Base-by-base conservation (phyloP, 2,329 filamentous ascomycete species). In the Elsinoe fawcettii region DNA sequence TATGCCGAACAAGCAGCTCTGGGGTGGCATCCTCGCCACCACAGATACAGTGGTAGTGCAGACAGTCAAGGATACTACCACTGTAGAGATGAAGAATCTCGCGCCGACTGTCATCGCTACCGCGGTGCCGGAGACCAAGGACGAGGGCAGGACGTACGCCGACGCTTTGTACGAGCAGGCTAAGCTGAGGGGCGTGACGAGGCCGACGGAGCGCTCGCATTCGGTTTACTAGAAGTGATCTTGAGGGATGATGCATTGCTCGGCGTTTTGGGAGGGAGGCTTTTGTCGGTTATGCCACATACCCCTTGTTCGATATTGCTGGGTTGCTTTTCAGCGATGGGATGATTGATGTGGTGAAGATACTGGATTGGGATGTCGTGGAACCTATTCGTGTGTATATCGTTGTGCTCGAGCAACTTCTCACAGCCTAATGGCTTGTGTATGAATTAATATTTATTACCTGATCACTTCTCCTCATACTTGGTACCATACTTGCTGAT, bases 61-160 rank as follows among this genome's bases (percentile, higher is more conserved):
- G 34, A 51, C 39, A 1, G 34, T 43, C 32, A 66, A 67, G 58
- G 64, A 64, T 20, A 63, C 66, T 44, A 64, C 60, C 49, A 64
- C 61, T 34, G 63, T 62, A 51, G 67, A 66, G 12, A 61, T 65
- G 39, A 63, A 62, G 25, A 65, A 57, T n/a, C 27, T 57, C 32
- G 57, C 46, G n/a, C 60, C 60, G 16, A 46, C 51, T n/a, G 58
- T 61, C 9, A 59, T 56, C 14, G 56, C 60, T 12, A 57, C 36
- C 20, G 60, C 55, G 2, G 56, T 66, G 2, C 65, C 63, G 14
- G 63, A 67, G 16, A 56, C 60, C 32, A 64, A 63, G n/a, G 67
- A 66, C 56, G 74, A 75, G 59, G 69, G 73, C 58, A 66, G 66
- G 56, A 75, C 72, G 0, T 65, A 74, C 61, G 73, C 71, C 3